Base-by-base conservation (phyloP, 1,284 basidiomycete species). In the Xerocomus nothofagi region DNA sequence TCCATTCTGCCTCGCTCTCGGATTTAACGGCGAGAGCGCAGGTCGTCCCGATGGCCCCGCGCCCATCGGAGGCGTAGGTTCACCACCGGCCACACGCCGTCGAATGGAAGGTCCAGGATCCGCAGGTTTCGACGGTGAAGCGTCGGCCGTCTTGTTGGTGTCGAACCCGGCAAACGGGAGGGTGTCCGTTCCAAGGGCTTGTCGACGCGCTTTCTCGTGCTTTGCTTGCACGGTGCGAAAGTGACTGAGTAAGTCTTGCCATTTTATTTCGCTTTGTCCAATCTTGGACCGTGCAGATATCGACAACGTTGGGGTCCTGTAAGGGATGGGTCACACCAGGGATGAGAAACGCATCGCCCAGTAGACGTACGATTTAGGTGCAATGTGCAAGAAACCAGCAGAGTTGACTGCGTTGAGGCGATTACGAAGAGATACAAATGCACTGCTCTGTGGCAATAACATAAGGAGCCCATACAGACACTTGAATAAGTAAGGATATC, bases 401-500 rank as follows among this genome's bases (percentile, higher is more conserved):
- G 95, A 92, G 67, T 96, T 96, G 38, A 99, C 93, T 2, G 95
- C 94, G 57, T 90, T 94, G 30, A 99, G 73, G 30, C 97, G 84
- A 68, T 98, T 98, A 31, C 96, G 82, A 15, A 99, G 77, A 1
- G 96, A 98, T 6, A 95, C 85, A 65, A 99, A 99, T 1, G 97
- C 97, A 33, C 89, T 89, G 65, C 93, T 97, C 73, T 99, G 97
- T 1, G 97, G 97, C 9, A 99, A 74, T 47, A 99, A 78, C 97
- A 99, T 99, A 56, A 99, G 76, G 12, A 99, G 77, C 1, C 97
- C 97, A 66, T 99, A 99, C 7, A 99, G 77, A 60, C 95, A 98
- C 69, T 99, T 99, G 79, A 96, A 95, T 20, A 99, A 77, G 71
- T 92, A 92, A 0, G 97, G 96, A 66, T 98, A 88, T 81, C 88